Evolutionary conservation across 495 filamentous ascomycete genomes (phyloP), one percentile per base, ranked within the genome.

Genomic region (Cercophora newfieldiana): DNA sequence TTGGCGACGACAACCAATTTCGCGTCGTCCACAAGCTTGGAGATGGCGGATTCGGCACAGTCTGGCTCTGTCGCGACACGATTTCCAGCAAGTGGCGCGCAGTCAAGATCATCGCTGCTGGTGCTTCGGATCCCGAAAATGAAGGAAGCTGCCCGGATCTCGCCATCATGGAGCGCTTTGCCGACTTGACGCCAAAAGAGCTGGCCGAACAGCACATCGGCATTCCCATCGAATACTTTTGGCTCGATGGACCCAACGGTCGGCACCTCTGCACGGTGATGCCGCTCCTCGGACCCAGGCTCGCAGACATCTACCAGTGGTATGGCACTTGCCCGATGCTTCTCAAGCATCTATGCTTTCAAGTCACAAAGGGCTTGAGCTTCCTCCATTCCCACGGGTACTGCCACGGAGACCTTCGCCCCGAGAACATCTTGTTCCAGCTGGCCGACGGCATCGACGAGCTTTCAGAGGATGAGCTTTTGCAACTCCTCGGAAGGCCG

Each of bases 21-120:
- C 68, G 68, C 12, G 82, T 87, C 60, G 73, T 79, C 5, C 82
- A 86, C 69, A 88, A 88, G 58, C 77, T 87, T 21, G 85, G 83
- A 1, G 80, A 72, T 56, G 83, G 85, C 7, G 78, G 79, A 6
- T 84, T 79, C 65, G 82, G 78, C 4, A 86, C 80, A 1, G 80
- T 85, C 59, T 88, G 84, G 85, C 79, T 89, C 44, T 84, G 82
- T 30, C 78, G 69, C 2, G 83, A 89, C 65, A 51, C 28, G 6
- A n/a, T 54, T 7, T 7, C 51, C 0, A 8, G 25, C 1, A 68
- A 70, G 47, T 74, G 69, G 73, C 67, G 71, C 10, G 73, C 73
- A 0, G 44, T 76, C 57, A 75, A 75, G 50, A 64, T 75, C 50
- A 64, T 29, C 7, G 18, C 18, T 14, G 22, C 64, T 5, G 30